phyloP scores from a whole-genome alignment of 2,329 filamentous ascomycete genomes.

The Claviceps sp. region DNA sequence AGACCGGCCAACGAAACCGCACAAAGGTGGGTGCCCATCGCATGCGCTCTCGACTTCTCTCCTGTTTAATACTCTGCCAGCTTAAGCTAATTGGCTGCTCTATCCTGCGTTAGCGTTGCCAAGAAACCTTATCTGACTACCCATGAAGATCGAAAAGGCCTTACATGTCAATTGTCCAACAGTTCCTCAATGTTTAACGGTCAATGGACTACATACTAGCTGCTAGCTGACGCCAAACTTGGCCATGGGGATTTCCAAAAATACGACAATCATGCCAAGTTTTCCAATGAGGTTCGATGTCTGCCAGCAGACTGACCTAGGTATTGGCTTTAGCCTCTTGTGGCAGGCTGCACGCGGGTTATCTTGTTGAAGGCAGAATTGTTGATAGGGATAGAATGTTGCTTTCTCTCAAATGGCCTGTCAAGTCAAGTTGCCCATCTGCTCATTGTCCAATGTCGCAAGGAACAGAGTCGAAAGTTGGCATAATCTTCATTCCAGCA shows the following conservation, averaged over 20 bases:
- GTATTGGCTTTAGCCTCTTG: neutral
- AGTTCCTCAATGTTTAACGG: neutral
- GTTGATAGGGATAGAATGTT: neutral
- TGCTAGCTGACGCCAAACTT: neutral
- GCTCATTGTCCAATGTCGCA: too few species aligned
- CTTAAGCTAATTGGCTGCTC: neutral
- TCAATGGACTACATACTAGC: neutral
- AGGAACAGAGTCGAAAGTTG: neutral
- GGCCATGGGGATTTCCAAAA: neutral
- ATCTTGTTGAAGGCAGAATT: neutral
- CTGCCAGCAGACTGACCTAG: neutral
- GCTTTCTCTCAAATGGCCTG: neutral
- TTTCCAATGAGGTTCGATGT: neutral
- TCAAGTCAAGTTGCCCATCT: neutral
- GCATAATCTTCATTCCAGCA: neutral
- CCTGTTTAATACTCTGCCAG: neutral
- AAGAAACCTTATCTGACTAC: neutral
- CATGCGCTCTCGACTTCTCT: neutral
- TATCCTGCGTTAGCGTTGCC: neutral
- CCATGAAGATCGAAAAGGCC: neutral
- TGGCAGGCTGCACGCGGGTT: neutral
- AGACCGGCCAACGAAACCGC: neutral
- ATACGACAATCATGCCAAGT: neutral
- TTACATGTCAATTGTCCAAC: too few species aligned
- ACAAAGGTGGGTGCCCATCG: neutral